Evolutionary conservation across 345 rosid genomes (phyloP), one percentile per base, ranked within the genome.

Genomic region (Dovyalis caffra): DNA sequence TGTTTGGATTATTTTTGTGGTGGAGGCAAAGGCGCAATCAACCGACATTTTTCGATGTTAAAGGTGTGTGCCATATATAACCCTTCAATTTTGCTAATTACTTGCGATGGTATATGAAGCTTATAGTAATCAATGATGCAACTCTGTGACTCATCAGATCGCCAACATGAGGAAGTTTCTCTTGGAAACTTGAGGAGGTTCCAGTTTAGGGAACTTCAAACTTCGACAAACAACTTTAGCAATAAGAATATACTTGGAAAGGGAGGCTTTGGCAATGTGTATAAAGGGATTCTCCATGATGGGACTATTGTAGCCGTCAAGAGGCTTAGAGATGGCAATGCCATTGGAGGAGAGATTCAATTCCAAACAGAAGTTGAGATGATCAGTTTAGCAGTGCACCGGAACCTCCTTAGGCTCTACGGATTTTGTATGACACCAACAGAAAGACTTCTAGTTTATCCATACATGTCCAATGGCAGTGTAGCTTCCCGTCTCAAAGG

Each of bases 401-500:
- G 99, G 8, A 91, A 95, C 84, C 89, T 95, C 77, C 97, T 95
- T 23, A 86, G 95, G 76, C 90, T 92, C 15, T 89, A 91, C 3
- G 99, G 99, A 21, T 92, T 92, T 73, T 91, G 94, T 69, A 87
- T 95, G 77, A 88, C 99, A 8, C 81, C 92, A 5, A 73, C 92
- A 9, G 99, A 95, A 78, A 90, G 91, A 88, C 92, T 95, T 70
- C 91, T 95, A 33, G 94, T 95, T 70, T 95, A 95, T 61, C 98
- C 99, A 2, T 91, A 86, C 83, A 95, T 95, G 99, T 91, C 97
- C 33, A 95, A 95, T 67, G 97, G 99, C 78, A 95, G 99, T 33
- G 99, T 95, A 7, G 99, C 98, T 37, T 91, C 91, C 47, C 97
- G 98, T 76, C 93, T 95, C 75, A 92, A 92, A 86, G 99, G 97